Conservation (phyloP, 169 alveolate species). For the Eimeria falciformis region DNA sequence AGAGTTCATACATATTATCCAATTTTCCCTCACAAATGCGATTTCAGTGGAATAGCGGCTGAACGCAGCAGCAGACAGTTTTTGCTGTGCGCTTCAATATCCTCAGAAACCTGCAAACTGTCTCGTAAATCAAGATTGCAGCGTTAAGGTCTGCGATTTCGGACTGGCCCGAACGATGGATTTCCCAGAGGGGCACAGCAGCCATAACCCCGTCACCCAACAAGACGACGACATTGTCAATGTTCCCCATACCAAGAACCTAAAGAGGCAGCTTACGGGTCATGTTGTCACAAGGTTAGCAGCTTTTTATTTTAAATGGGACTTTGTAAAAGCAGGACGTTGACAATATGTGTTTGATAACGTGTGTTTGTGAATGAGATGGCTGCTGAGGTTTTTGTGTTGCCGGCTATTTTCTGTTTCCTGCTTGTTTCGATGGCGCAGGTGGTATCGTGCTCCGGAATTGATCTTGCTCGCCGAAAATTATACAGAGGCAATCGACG, state of each 20-base stretch:
- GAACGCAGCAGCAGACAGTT: too few relatives aligned
- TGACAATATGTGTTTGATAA: neutral
- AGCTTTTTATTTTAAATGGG: neutral
- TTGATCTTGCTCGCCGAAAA: slow-evolving; percentile 96
- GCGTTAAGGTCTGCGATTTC: slow-evolving; percentile 98
- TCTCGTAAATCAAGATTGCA: slow-evolving; percentile 97
- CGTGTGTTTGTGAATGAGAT: neutral
- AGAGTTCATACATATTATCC: too few relatives aligned
- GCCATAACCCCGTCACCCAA: slow-evolving; percentile 74
- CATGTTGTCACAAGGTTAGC: slow-evolving; percentile 95
- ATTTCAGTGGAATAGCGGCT: too few relatives aligned
- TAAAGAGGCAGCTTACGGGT: slow-evolving; percentile 97
- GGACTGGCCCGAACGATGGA: slow-evolving; percentile 95
- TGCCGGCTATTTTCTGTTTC: neutral
- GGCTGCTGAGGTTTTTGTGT: neutral
- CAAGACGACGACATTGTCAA: slow-evolving; percentile 70
- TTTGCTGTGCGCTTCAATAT: neutral
- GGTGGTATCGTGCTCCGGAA: slow-evolving; percentile 99
- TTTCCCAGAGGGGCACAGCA: slow-evolving; percentile 50
- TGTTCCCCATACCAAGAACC: slow-evolving; percentile 82
- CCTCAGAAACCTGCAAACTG: slow-evolving; percentile 98
- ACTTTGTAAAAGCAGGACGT: too few relatives aligned
- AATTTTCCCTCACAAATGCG: too few relatives aligned
- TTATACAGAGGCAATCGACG: slow-evolving; percentile 98
- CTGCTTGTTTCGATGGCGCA: slow-evolving; percentile 37